Evolutionary conservation across 352 stramenopile genomes (phyloP), one percentile per base, ranked within the genome.

Genomic region (Phytophthora litchii): DNA sequence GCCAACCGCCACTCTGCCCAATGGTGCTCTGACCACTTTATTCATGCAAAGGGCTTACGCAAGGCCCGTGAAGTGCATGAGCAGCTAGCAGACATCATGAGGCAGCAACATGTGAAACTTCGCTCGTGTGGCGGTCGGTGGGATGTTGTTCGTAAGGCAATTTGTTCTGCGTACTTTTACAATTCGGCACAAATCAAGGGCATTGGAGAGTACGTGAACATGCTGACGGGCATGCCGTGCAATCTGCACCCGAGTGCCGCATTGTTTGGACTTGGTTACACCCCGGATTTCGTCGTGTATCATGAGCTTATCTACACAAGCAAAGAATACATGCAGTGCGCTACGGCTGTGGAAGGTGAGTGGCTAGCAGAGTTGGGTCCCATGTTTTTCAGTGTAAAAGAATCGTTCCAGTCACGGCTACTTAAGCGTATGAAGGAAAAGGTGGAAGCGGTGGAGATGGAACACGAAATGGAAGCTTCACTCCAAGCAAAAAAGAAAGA

Each of bases 131-230:
- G 87, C 40, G 91, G 88, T 29, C 84, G 87, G 37, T 99, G 97
- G 97, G 97, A 99, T 78, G 85, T 97, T 3, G 94, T 99, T 35
- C 89, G 98, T 29, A 99, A 99, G 76, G 92, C 96, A 0, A 99
- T 99, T 66, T 99, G 97, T 76, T 98, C 96, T 16, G 97, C 96
- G 11, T 99, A 99, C 75, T 99, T 99, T 63, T 99, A 99, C 92
- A 99, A 99, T 64, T 96, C 90, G 42, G 97, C 96, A 10, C 96
- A 98, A 64, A 98, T 99, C 70, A 99, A 99, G 78, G 97, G 96
- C 16, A 99, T 99, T 53, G 97, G 97, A 21, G 96, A 99, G 73
- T 99, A 99, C 73, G 96, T 99, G n/a, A 99, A 99, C 74, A 98
- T 99, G 92, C 76, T 99, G 16, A 99, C 92, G 29, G 97, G 97